A percentile compares a stretch with the other conserved stretches of the same genome.
phyloP scores from a whole-genome alignment of 129 eudicot genomes.

The Pittosporum tobira region DNA sequence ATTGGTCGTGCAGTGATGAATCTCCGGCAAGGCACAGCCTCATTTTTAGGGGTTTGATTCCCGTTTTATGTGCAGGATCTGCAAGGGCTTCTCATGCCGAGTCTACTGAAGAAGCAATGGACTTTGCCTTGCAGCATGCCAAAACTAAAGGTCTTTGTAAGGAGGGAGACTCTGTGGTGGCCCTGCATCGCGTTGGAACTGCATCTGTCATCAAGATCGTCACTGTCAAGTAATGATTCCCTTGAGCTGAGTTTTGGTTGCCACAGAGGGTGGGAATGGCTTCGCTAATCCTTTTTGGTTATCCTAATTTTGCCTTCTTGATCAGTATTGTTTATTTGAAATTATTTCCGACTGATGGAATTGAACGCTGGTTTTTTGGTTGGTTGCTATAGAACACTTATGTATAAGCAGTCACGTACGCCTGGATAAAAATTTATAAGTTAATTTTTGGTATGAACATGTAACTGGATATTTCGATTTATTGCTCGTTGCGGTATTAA shows the following conservation, averaged over 20 bases:
- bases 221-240: constrained; percentile 19
- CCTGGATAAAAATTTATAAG: too few species aligned
- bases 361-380: not conserved
- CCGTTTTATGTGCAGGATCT: constrained; percentile 31
- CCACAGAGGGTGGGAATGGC: too few species aligned
- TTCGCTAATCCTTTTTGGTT: too few species aligned
- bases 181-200: constrained; percentile 33
- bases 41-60: constrained; percentile 32
- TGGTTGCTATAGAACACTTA: not conserved
- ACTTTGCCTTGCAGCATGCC: constrained; percentile 27
- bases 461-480: too few species aligned
- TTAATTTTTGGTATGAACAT: too few species aligned
- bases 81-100: constrained; percentile 36
- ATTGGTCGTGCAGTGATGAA: constrained; percentile 36
- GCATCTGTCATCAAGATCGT: constrained; percentile 32
- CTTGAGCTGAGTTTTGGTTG: too few species aligned
- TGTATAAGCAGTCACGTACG: too few species aligned
- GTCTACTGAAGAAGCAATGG: constrained; percentile 32
- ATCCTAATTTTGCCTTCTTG: not conserved
- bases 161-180: constrained; percentile 36
- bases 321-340: constrained; percentile 1
- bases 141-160: constrained; percentile 25
- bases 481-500: too few species aligned
- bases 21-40: constrained; percentile 43
- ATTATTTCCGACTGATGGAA: constrained; percentile 8